Conservation (phyloP, 2,329 filamentous ascomycete species). For the Diplocarpon mali region DNA sequence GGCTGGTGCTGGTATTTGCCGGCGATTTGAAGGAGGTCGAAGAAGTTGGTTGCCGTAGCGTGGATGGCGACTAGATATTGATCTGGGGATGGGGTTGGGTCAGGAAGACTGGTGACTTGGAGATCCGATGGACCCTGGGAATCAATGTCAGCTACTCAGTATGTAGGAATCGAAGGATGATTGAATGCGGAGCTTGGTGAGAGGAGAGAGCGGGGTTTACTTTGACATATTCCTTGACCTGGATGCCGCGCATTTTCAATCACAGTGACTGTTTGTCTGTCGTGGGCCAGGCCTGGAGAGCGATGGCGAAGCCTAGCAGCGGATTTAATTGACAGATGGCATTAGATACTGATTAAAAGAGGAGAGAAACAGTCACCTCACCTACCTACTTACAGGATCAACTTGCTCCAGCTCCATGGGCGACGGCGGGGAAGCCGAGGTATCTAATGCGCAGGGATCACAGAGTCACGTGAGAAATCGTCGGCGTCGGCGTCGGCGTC, state of each 20-base stretch:
- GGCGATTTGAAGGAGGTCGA: conserved; percentile 88
- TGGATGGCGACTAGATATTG: conserved; percentile 84
- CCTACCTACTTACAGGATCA: too few relatives aligned
- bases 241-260: conserved; percentile 57
- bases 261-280: too few relatives aligned
- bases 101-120: conserved; percentile 60
- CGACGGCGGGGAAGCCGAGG: too few relatives aligned
- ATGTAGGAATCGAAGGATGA: not conserved
- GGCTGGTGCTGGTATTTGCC: conserved; percentile 94
- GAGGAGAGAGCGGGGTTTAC: conserved; percentile 30
- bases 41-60: conserved; percentile 88
- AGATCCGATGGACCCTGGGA: conserved; percentile 67
- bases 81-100: conserved; percentile 56
- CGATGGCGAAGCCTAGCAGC: too few relatives aligned
- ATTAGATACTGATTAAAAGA: too few relatives aligned
- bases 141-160: conserved; percentile 1
- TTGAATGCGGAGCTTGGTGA: not conserved
- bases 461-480: conserved; percentile 6
- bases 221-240: conserved; percentile 64
- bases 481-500: not conserved
- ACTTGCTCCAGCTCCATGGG: too few relatives aligned
- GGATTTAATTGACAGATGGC: too few relatives aligned
- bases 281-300: too few relatives aligned
- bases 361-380: too few relatives aligned
- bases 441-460: too few relatives aligned